Percentiles rank a stretch among this genome's conserved stretches.
Evolutionary conservation across 176 grass and related monocot species (phyloP).

Genomic region (Bromus sterilis): DNA sequence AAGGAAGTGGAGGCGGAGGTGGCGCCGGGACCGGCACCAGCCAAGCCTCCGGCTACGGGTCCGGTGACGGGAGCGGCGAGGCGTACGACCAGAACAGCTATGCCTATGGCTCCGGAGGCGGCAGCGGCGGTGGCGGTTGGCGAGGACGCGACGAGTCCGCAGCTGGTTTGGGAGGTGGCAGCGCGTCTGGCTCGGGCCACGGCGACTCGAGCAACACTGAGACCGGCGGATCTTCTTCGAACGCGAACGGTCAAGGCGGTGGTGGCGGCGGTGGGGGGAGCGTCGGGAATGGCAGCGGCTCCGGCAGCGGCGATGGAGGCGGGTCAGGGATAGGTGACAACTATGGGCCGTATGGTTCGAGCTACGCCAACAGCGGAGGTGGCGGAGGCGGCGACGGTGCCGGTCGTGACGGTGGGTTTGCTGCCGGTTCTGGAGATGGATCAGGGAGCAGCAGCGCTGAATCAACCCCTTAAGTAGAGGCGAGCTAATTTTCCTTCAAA

Average conservation of each 20-base stretch:
- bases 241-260: not conserved
- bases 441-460: not conserved
- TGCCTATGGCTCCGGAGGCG: not conserved
- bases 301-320: not conserved
- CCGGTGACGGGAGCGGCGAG: not conserved
- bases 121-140: not conserved
- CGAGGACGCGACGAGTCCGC: not conserved
- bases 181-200: not conserved
- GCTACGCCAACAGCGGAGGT: not conserved
- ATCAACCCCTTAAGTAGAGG: not conserved
- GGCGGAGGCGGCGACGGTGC: not conserved
- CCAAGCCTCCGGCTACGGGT: not conserved
- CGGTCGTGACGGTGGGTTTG: constrained; percentile 7
- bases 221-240: not conserved
- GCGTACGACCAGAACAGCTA: not conserved
- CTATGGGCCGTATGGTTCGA: not conserved
- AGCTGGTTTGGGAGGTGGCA: not conserved
- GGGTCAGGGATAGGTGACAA: not conserved
- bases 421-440: not conserved
- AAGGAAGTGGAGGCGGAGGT: not conserved
- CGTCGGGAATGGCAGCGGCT: not conserved
- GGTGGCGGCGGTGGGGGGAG: not conserved
- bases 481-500: no score
- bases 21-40: not conserved
- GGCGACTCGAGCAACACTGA: not conserved